Evolutionary conservation across 2,329 filamentous ascomycete species (phyloP), one percentile per base, ranked within the genome.

Genomic region (Lachnellula cervina): DNA sequence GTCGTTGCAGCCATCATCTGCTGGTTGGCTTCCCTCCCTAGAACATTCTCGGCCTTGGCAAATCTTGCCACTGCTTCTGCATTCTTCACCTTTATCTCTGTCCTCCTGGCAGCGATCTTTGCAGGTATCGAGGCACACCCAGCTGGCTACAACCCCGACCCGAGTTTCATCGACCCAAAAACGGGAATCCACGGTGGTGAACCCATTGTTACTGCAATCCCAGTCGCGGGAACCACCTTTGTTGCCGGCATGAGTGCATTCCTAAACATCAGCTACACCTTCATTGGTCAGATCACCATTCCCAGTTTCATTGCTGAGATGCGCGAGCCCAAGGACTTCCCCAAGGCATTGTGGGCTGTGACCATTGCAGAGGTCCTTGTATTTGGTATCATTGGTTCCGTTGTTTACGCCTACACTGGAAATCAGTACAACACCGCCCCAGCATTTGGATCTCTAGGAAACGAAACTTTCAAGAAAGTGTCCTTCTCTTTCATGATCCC

Each of bases 281-380:
- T 97, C 69, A 96, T 97, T 63, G 92, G 92, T 0, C 92, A 97
- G 70, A 96, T 96, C 66, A 96, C 92, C 0, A 79, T 97, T 14
- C 92, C 92, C 0, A 93, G 88, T 64, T 97, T 97, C 75, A 97
- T 97, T 62, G 91, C 92, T 3, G 92, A 97, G 72, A 97, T 97
- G 92, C 88, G 77, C 55, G 78, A 85, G 28, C 82, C 82, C 1
- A 84, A 81, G 55, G 92, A 97, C 64, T 97, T 97, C 69, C 90
- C 90, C 65, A 97, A 97, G 73, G 90, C 92, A 2, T 81, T 97
- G 1, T 96, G 90, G 83, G 87, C 87, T 2, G 91, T 95, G 59
- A 96, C 92, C 11, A 88, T 96, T 61, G 87, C 87, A 54, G 91
- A 97, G 68, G 81, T 96, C 55, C 81, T 96, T 57, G 79, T 96